Conservation (phyloP, 2,329 filamentous ascomycete species). For the Sordariomycetes sp. region DNA sequence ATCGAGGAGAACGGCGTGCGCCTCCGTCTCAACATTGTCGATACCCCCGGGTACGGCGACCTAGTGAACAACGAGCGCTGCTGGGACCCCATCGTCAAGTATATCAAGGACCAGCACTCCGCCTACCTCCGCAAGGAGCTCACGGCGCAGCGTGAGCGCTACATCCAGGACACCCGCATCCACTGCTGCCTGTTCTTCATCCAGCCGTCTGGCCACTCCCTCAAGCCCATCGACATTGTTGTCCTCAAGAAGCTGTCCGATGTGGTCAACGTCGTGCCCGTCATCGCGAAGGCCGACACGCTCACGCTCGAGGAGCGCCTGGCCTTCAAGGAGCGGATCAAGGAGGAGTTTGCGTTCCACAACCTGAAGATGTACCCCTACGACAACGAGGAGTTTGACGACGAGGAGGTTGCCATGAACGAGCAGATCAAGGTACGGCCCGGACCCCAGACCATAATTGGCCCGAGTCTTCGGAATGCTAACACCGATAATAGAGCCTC, state of each 20-base stretch:
- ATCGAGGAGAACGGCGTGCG: constrained; percentile 99
- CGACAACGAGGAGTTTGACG: constrained; percentile 97
- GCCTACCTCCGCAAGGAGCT: constrained; percentile 99
- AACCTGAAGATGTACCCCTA: constrained; percentile 99
- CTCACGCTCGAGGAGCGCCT: constrained; percentile 90
- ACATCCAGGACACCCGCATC: constrained; percentile 98
- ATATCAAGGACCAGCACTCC: constrained; percentile 99
- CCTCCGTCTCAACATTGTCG: constrained; percentile 95
- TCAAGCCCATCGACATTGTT: constrained; percentile 99
- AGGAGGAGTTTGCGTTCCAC: constrained; percentile 99
- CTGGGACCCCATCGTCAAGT: constrained; percentile 99
- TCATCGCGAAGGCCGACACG: constrained; percentile 97
- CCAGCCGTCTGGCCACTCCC: constrained; percentile 91
- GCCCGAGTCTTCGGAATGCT: background rate
- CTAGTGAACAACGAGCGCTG: constrained; percentile 99
- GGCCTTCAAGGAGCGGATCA: constrained; percentile 98
- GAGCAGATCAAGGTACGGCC: constrained; percentile 81
- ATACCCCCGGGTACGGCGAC: constrained; percentile 96
- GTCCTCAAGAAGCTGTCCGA: constrained; percentile 99
- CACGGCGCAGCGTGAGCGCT: constrained; percentile 95
- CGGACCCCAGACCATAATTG: background rate
- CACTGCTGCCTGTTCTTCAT: constrained; percentile 99
- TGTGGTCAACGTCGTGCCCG: constrained; percentile 97
- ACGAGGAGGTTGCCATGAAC: constrained; percentile 90
- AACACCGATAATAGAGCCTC: constrained; percentile 46